Percentiles rank a stretch among this genome's conserved stretches.
phyloP scores from a whole-genome alignment of 2,329 filamentous ascomycete genomes.

The Cercospora brassicicola region DNA sequence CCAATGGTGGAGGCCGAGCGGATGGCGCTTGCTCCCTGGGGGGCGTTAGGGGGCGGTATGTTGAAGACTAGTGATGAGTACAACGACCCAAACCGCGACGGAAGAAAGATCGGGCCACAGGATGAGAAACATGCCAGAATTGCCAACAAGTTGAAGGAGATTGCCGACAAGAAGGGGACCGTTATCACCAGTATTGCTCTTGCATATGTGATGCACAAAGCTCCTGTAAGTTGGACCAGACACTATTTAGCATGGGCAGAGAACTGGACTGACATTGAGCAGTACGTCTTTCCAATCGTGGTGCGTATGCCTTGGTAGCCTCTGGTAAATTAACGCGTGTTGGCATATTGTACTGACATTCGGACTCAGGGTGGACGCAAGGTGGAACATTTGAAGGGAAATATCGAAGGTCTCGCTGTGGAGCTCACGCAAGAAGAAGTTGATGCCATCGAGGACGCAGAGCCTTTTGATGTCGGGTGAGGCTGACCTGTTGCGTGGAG shows the following conservation, averaged over 20 bases:
- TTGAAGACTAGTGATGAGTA: constrained; percentile 30
- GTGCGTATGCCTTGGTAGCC: constrained; percentile 33
- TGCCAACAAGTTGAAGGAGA: constrained; percentile 59
- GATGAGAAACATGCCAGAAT: constrained; percentile 51
- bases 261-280: neutral
- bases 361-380: constrained; percentile 56
- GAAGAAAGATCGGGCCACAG: constrained; percentile 35
- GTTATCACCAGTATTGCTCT: constrained; percentile 59
- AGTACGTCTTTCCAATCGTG: constrained; percentile 65
- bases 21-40: constrained; percentile 63
- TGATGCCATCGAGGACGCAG: constrained; percentile 62
- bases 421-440: constrained; percentile 63
- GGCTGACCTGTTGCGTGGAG: neutral
- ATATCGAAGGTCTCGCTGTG: constrained; percentile 67
- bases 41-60: constrained; percentile 35
- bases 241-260: neutral
- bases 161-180: constrained; percentile 58
- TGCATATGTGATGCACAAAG: constrained; percentile 39
- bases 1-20: constrained; percentile 46
- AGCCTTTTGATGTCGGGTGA: constrained; percentile 56
- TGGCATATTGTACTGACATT: too few relatives aligned
- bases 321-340: too few relatives aligned
- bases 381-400: constrained; percentile 66
- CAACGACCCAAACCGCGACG: constrained; percentile 38
- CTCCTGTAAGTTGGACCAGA: constrained; percentile 11